Percentiles rank a stretch among this genome's conserved stretches.
These are phyloP conservation scores for Saksenaea vasiformis DNA, from an alignment of 371 early-diverging fungal genomes.

Conservation along the genomic window DNA sequence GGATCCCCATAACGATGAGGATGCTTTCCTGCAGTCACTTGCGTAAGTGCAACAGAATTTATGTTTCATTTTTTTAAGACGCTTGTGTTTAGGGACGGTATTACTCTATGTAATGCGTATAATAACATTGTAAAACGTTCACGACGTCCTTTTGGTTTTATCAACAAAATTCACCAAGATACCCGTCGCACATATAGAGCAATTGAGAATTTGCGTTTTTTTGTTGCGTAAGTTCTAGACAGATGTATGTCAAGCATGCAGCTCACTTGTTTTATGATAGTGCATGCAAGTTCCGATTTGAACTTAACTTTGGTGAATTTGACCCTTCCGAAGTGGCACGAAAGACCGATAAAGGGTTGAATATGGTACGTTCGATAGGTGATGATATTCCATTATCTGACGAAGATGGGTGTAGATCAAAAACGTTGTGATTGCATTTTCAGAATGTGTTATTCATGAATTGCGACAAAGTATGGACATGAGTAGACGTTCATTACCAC, in stretches of 20 bases:
- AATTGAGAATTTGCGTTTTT: conserved; percentile 64
- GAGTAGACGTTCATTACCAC: conserved; percentile 12
- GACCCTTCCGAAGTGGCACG: conserved; percentile 60
- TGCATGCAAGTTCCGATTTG: conserved; percentile 65
- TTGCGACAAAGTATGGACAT: conserved; percentile 28
- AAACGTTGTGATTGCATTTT: conserved; percentile 21
- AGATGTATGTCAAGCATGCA: neutral
- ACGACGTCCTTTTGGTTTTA: conserved; percentile 62
- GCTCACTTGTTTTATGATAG: conserved; percentile 21
- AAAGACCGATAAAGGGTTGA: conserved; percentile 49
- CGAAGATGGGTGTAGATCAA: conserved; percentile 14
- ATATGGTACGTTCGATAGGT: conserved; percentile 26
- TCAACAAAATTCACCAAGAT: conserved; percentile 60
- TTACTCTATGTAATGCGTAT: conserved; percentile 55
- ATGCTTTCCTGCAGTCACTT: conserved; percentile 43
- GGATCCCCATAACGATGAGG: conserved; percentile 46
- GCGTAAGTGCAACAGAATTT: conserved; percentile 29
- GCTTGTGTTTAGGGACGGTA: conserved; percentile 51
- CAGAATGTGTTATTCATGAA: conserved; percentile 36
- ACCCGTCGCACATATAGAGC: conserved; percentile 64
- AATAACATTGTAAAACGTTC: conserved; percentile 59
- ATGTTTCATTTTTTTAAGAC: neutral
- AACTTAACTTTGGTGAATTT: conserved; percentile 51
- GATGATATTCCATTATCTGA: neutral
- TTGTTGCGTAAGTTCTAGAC: conserved; percentile 55